Conservation (phyloP, 1,284 basidiomycete genomes). For the Ustanciosporium gigantosporum region DNA sequence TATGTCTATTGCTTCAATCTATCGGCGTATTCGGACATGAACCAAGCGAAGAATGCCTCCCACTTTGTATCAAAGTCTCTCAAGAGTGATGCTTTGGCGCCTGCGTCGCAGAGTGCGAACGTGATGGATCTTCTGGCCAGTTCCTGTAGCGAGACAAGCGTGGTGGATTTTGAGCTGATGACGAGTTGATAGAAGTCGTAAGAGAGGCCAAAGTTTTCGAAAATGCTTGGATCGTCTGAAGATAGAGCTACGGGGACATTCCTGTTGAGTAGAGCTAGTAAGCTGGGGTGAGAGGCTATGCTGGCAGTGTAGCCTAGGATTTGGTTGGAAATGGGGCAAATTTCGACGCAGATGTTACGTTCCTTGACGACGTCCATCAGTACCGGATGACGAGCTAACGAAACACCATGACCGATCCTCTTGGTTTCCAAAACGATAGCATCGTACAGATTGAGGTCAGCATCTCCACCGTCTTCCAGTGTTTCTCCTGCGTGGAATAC, state of each 20-base stretch:
- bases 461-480: constrained; percentile 69
- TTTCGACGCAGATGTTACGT: constrained; percentile 70
- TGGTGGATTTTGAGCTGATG: constrained; percentile 15
- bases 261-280: constrained; percentile 68
- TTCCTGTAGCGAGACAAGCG: constrained; percentile 23
- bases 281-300: constrained; percentile 27
- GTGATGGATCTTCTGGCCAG: constrained; percentile 30
- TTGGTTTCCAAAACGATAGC: constrained; percentile 76
- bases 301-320: constrained; percentile 32
- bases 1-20: too few species aligned
- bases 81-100: constrained; percentile 10
- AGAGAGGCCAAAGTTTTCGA: constrained; percentile 71
- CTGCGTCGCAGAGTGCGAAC: constrained; percentile 18
- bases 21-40: too few species aligned
- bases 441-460: constrained; percentile 77
- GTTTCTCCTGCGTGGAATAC: constrained; percentile 81
- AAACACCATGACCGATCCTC: constrained; percentile 78
- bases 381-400: constrained; percentile 73
- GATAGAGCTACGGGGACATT: constrained; percentile 72
- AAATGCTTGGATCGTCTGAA: constrained; percentile 76
- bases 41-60: constrained; percentile 27
- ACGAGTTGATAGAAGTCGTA: constrained; percentile 49
- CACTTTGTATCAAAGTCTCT: constrained; percentile 39
- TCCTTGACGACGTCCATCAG: constrained; percentile 72
- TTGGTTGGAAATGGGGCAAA: constrained; percentile 61